Conservation (phyloP, 108 stramenopile species). For the Schizochytrium sp. region DNA sequence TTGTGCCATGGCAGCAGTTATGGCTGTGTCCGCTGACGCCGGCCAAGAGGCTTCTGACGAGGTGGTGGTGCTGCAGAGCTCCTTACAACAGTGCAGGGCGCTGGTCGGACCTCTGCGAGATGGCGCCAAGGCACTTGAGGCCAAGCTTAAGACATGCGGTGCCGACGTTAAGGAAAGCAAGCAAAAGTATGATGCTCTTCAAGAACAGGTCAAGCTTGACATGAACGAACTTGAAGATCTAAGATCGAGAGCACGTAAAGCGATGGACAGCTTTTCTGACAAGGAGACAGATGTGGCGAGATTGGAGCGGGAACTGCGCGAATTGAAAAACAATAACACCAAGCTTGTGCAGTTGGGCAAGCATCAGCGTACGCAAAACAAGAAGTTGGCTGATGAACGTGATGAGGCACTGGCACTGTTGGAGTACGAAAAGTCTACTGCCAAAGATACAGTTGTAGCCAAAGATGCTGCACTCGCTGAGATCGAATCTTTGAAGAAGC, state of each 20-base stretch:
- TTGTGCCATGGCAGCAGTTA: too few relatives aligned
- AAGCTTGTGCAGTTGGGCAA: conserved; percentile 38
- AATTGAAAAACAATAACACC: neutral
- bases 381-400: neutral
- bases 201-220: conserved; percentile 8
- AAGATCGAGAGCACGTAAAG: conserved; percentile 8
- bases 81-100: conserved; percentile 21
- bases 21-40: too few relatives aligned
- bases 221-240: conserved; percentile 58
- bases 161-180: neutral
- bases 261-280: conserved; percentile 17
- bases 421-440: neutral
- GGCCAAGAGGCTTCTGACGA: neutral
- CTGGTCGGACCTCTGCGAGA: conserved; percentile 38
- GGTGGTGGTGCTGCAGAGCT: neutral
- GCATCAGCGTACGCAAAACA: conserved; percentile 16
- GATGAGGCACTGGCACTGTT: conserved; percentile 24
- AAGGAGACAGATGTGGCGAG: conserved; percentile 4
- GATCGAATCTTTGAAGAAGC: neutral
- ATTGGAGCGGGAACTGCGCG: neutral
- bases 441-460: neutral
- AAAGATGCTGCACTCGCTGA: neutral
- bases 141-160: conserved; percentile 35
- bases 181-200: neutral
- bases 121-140: conserved; percentile 49